phyloP scores from a whole-genome alignment of 345 rosid genomes.

The Clarkia xantiana region DNA sequence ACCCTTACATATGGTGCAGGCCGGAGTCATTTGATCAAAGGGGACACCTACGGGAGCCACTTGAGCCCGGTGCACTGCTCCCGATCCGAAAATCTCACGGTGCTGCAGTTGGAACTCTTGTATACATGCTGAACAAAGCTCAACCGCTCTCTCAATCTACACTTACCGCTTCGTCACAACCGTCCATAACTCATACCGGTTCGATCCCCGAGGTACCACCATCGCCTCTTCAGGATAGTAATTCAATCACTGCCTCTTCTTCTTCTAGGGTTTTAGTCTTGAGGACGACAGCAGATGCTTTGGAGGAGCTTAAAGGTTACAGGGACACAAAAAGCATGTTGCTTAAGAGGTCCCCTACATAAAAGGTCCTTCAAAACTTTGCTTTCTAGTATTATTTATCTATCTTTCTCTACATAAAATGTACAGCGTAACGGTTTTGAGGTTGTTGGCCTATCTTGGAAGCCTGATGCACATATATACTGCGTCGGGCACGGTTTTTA shows the following conservation, averaged over 20 bases:
- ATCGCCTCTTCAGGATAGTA: slow-evolving; percentile 14
- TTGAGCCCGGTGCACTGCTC: slow-evolving; percentile 30
- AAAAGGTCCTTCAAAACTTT: too few relatives aligned
- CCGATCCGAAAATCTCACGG: slow-evolving; percentile 53
- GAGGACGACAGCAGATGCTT: slow-evolving; percentile 79
- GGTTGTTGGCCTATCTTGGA: too few relatives aligned
- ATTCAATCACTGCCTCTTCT: slow-evolving; percentile 39
- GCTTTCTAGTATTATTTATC: too few relatives aligned
- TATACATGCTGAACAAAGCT: slow-evolving; percentile 72
- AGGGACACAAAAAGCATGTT: slow-evolving; percentile 45
- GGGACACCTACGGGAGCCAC: slow-evolving; percentile 24
- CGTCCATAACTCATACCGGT: slow-evolving; percentile 10
- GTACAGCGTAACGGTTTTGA: too few relatives aligned
- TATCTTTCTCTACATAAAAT: too few relatives aligned
- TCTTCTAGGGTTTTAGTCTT: slow-evolving; percentile 25
- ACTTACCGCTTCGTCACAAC: slow-evolving; percentile 13
- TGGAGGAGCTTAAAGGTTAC: slow-evolving; percentile 70
- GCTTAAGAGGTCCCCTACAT: slow-evolving; percentile 13
- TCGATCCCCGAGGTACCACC: slow-evolving; percentile 8
- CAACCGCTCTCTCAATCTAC: slow-evolving; percentile 40
- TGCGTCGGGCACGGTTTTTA: too few relatives aligned
- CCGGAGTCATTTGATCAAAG: slow-evolving; percentile 48
- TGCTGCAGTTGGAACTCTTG: slow-evolving; percentile 89
- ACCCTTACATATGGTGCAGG: slow-evolving; percentile 18
- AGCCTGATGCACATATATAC: too few relatives aligned